phyloP scores from a whole-genome alignment of 2,329 filamentous ascomycete species.

The Aspergillus felis region DNA sequence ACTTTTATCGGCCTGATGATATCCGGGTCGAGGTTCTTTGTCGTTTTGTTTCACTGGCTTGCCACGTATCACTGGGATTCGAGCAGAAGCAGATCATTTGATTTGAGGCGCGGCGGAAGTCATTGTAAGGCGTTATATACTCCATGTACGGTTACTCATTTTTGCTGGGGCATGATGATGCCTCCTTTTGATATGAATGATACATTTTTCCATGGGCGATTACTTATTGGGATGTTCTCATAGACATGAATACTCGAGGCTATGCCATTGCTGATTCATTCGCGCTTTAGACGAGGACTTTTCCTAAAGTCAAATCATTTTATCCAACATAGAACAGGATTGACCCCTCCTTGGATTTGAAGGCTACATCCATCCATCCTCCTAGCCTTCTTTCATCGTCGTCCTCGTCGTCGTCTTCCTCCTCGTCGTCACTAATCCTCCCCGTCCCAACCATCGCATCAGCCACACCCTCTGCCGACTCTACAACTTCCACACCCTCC shows the following conservation, averaged over 20 bases:
- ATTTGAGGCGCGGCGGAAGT: background rate
- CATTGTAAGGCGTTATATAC: conserved; percentile 16
- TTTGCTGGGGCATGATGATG: background rate
- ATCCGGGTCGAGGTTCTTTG: conserved; percentile 7
- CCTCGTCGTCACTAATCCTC: background rate
- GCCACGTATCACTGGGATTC: background rate
- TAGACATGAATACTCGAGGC: background rate
- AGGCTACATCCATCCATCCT: background rate
- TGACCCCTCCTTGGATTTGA: background rate
- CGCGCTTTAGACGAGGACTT: background rate
- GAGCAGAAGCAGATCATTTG: conserved; percentile 1
- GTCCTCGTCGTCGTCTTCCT: conserved; percentile 33
- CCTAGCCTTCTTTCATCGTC: conserved; percentile 14
- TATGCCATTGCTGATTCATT: background rate
- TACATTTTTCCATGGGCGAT: background rate
- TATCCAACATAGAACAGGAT: background rate
- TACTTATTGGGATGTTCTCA: background rate
- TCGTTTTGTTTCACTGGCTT: background rate
- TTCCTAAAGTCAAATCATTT: background rate
- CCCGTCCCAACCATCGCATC: conserved; percentile 16
- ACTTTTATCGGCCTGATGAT: conserved; percentile 6
- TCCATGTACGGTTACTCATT: conserved; percentile 7
- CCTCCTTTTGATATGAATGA: background rate
- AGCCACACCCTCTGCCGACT: conserved; percentile 2
- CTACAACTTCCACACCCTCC: conserved; percentile 17